phyloP scores from a whole-genome alignment of 768 basidiomycete genomes.

The Pleurotus platypus region DNA sequence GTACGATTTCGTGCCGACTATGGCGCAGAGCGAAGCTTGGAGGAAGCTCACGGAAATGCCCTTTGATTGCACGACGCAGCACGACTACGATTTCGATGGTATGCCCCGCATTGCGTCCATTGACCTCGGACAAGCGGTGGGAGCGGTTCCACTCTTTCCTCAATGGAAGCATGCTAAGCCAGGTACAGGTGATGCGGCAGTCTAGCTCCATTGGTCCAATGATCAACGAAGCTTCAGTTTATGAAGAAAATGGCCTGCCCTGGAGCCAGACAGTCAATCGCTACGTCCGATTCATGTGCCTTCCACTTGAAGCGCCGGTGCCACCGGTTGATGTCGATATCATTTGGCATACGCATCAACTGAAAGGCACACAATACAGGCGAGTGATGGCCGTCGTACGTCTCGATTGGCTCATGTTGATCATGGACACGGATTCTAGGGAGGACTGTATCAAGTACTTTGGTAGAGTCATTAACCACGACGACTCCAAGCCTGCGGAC shows the following conservation, averaged over 20 bases:
- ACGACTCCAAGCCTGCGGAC: background rate
- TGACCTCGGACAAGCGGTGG: background rate
- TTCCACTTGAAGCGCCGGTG: background rate
- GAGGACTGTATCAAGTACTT: background rate
- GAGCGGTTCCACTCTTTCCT: background rate
- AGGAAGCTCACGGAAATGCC: background rate
- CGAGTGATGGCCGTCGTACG: background rate
- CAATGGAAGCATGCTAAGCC: background rate
- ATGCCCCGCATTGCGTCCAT: background rate
- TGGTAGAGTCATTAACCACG: background rate
- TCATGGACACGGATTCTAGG: background rate
- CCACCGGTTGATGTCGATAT: background rate
- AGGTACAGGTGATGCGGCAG: background rate
- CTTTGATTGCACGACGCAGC: background rate
- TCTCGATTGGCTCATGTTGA: too few species aligned
- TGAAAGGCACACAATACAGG: background rate
- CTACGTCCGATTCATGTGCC: background rate
- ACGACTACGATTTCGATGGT: background rate
- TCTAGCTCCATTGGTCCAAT: background rate
- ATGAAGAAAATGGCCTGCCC: background rate
- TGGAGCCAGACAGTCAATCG: background rate
- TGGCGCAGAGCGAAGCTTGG: background rate
- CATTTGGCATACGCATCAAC: background rate
- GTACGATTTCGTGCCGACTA: background rate
- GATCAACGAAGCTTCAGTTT: background rate